Conservation (phyloP, 106 monocot genomes). For the Agapanthus africanus region DNA sequence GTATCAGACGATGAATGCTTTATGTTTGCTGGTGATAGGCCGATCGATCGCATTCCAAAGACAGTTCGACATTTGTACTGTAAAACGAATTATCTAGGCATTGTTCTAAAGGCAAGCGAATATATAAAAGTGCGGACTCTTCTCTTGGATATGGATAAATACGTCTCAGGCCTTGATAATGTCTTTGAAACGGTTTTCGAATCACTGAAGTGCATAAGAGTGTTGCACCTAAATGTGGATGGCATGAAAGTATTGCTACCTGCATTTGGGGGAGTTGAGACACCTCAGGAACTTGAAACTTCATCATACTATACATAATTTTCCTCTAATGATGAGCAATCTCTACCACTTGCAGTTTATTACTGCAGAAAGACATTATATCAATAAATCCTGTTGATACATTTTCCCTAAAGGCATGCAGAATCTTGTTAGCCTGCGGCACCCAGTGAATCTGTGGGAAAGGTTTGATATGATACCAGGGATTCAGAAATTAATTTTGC, state of each 20-base stretch:
- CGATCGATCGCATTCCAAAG: not conserved
- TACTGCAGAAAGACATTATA: no score
- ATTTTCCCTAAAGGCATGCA: constrained; percentile 15
- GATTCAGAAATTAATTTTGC: constrained; percentile 14
- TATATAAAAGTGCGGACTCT: constrained; percentile 12
- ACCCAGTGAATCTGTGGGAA: not conserved
- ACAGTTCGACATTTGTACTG: constrained; percentile 21
- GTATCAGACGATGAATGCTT: constrained; percentile 21
- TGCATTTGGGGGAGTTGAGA: constrained; percentile 16
- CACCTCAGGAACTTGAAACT: constrained; percentile 29
- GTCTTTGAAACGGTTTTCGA: not conserved
- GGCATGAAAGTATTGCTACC: constrained; percentile 6
- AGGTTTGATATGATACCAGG: not conserved
- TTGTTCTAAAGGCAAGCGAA: not conserved
- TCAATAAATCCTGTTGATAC: constrained; percentile 3
- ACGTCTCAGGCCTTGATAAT: not conserved
- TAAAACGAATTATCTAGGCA: not conserved
- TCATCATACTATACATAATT: constrained; percentile 4
- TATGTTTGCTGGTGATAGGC: not conserved
- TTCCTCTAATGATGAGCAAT: constrained; percentile 16
- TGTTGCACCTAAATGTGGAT: not conserved
- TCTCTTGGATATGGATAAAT: not conserved
- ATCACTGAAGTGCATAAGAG: constrained; percentile 1
- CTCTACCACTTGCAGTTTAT: constrained; percentile 12
- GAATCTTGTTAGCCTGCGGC: constrained; percentile 14